phyloP scores from a whole-genome alignment of 1,284 basidiomycete genomes.

The Inonotus hispidus region DNA sequence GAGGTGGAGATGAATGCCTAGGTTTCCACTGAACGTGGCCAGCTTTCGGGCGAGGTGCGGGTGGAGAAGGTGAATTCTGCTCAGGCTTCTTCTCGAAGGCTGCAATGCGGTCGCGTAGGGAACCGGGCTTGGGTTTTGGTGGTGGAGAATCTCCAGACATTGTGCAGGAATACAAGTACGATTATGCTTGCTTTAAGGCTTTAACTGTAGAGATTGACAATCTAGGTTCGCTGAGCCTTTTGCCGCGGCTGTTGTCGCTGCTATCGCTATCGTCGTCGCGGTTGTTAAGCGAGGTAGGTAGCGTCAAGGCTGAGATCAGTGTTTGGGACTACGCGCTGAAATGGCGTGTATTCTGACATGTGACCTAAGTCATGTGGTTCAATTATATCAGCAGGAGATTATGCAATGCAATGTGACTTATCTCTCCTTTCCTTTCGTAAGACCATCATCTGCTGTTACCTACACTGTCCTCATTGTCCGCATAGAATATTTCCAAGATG shows the following conservation, averaged over 20 bases:
- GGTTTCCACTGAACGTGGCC: conserved; percentile 68
- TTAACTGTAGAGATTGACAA: not conserved
- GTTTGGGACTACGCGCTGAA: not conserved
- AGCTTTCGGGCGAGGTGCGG: conserved; percentile 66
- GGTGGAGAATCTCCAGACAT: conserved; percentile 46
- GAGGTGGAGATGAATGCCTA: conserved; percentile 48
- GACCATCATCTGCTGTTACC: not conserved
- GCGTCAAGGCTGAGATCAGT: too few relatives aligned
- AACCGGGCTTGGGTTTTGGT: conserved; percentile 58
- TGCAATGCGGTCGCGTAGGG: conserved; percentile 77
- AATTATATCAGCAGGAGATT: not conserved
- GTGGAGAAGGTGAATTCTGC: conserved; percentile 36
- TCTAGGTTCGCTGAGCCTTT: not conserved
- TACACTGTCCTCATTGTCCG: not conserved
- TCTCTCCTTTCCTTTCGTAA: not conserved
- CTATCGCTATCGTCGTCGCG: not conserved
- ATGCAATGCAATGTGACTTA: not conserved
- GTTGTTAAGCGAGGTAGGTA: not conserved
- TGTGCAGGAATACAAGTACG: not conserved
- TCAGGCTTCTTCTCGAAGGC: conserved; percentile 66
- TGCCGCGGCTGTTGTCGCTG: not conserved
- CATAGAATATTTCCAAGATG: conserved; percentile 39
- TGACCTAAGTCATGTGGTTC: not conserved
- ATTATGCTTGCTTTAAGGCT: not conserved
- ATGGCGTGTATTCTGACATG: not conserved